Conservation (phyloP, 371 early-diverging fungal genomes). For the Choanephora cucurbitarum region DNA sequence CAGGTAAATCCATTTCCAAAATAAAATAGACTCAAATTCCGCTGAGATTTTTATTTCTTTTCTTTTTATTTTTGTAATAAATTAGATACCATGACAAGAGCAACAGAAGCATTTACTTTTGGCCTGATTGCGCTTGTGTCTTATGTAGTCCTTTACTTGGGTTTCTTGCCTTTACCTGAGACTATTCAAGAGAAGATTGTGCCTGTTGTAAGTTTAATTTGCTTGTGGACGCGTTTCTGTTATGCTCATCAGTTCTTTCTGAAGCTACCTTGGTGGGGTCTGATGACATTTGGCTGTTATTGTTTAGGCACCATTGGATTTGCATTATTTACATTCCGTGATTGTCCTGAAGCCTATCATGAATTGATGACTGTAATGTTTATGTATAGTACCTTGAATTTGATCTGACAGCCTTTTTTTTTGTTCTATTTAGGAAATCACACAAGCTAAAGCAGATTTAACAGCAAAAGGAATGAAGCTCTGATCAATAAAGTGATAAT, state of each 20-base stretch:
- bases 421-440: no score
- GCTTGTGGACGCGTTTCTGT: background rate
- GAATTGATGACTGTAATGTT: conserved; percentile 70
- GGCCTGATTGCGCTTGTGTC: conserved; percentile 43
- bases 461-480: no score
- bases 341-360: conserved; percentile 86
- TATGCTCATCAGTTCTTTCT: background rate
- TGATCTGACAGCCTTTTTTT: no score
- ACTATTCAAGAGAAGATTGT: conserved; percentile 58
- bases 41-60: background rate
- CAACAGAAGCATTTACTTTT: conserved; percentile 57
- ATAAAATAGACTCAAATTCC: no score
- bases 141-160: conserved; percentile 56
- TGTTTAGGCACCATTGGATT: conserved; percentile 84
- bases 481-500: no score
- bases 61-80: background rate
- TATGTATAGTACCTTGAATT: no score
- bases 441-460: no score
- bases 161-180: conserved; percentile 57
- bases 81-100: conserved; percentile 55
- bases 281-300: conserved; percentile 85
- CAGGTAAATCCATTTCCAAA: no score
- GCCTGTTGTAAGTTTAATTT: conserved; percentile 51
- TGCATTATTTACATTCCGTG: conserved; percentile 83
- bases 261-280: conserved; percentile 78